phyloP scores from a whole-genome alignment of 192 early-diverging fungal genomes.

The Umbelopsis sp. region DNA sequence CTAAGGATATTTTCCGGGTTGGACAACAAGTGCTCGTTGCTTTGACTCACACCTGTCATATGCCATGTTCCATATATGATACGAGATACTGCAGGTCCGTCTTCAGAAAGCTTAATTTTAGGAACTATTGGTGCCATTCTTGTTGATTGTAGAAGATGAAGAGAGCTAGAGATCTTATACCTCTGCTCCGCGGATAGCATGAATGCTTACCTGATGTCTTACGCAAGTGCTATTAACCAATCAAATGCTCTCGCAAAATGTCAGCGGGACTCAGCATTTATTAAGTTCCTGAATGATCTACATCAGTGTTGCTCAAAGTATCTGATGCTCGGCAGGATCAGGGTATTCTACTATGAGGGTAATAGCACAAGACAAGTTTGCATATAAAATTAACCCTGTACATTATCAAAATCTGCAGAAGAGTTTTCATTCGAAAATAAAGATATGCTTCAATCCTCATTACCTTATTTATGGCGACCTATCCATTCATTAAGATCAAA shows the following conservation, averaged over 20 bases:
- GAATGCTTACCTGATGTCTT: slow-evolving; percentile 1
- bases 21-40: slow-evolving; percentile 23
- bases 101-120: slow-evolving; percentile 13
- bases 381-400: too few species aligned
- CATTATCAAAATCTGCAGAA: too few species aligned
- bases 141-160: not conserved
- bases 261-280: not conserved
- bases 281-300: too few species aligned
- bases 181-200: slow-evolving; percentile 2
- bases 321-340: too few species aligned
- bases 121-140: slow-evolving; percentile 7
- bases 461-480: too few species aligned
- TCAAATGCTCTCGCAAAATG: not conserved
- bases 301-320: too few species aligned
- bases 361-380: too few species aligned
- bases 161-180: not conserved
- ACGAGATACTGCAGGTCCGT: slow-evolving; percentile 33
- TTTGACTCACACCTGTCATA: slow-evolving; percentile 20
- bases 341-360: too few species aligned
- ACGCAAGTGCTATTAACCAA: not conserved
- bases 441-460: too few species aligned
- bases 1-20: slow-evolving; percentile 34
- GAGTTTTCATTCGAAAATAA: too few species aligned
- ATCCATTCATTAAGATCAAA: too few species aligned
- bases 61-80: slow-evolving; percentile 47